A percentile compares a stretch with the other conserved stretches of the same genome.
Evolutionary conservation across 164 flowering plant genomes (phyloP).

Genomic region (Tinospora cordifolia): DNA sequence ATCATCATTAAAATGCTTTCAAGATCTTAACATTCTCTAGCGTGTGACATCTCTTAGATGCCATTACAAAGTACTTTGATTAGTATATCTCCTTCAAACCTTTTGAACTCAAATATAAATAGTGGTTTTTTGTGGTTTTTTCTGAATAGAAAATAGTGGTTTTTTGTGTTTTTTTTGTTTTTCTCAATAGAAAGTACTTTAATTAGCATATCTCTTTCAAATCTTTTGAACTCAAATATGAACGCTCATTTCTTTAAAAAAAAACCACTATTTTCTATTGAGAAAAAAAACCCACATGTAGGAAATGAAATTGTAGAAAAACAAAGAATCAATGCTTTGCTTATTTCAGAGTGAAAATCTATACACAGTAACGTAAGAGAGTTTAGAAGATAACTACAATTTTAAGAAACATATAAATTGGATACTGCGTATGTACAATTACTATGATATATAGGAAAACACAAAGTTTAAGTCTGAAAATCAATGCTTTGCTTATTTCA

Average conservation of each 20-base stretch:
- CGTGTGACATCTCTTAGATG: not conserved
- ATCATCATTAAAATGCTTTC: no score
- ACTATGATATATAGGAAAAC: not conserved
- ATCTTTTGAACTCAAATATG: not conserved
- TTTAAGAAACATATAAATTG: no score
- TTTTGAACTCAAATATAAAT: no score
- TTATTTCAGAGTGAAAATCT: constrained; percentile 8
- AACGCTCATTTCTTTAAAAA: not conserved
- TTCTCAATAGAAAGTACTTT: not conserved
- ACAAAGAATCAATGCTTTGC: constrained; percentile 8
- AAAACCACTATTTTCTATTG: not conserved
- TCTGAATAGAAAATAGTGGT: no score
- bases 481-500: constrained; percentile 7
- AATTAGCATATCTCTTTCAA: not conserved
- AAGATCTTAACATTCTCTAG: no score
- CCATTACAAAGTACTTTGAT: not conserved
- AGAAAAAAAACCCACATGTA: not conserved
- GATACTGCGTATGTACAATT: no score
- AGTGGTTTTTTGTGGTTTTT: no score
- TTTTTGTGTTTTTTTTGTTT: no score
- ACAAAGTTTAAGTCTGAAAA: not conserved
- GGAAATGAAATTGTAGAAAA: not conserved
- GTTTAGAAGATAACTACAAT: no score
- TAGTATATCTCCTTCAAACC: not conserved
- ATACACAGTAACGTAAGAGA: constrained; percentile 1